Percentiles rank a stretch among this genome's conserved stretches.
Evolutionary conservation across 1,284 basidiomycete species (phyloP).

Genomic region (Irpex lacteus): DNA sequence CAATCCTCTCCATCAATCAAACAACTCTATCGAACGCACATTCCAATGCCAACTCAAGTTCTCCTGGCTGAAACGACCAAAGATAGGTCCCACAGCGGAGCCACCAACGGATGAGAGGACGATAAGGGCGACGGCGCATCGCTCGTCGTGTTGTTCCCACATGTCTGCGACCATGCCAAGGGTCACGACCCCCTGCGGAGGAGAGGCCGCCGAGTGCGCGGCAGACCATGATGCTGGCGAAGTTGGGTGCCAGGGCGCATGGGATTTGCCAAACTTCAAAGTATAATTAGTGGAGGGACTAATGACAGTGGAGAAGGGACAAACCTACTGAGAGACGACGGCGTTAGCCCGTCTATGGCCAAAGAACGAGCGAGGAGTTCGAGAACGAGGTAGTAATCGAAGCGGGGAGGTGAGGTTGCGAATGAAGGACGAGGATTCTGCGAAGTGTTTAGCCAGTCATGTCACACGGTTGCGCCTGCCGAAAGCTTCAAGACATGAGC

Average conservation of each 20-base stretch:
- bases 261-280: not conserved
- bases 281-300: no score
- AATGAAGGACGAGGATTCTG: no score
- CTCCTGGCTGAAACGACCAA: not conserved
- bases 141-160: not conserved
- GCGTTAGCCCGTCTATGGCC: no score
- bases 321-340: no score
- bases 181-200: not conserved
- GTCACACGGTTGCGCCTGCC: no score
- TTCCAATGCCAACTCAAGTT: not conserved
- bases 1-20: no score
- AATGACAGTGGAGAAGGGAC: no score
- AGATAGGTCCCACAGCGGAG: not conserved
- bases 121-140: not conserved
- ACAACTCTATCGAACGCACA: not conserved
- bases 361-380: no score
- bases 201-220: not conserved
- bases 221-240: not conserved
- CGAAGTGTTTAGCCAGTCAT: no score
- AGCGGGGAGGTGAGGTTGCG: no score
- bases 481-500: no score
- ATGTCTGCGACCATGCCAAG: not conserved
- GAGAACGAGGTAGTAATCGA: no score
- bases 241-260: not conserved
- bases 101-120: not conserved